A percentile compares a stretch with the other conserved stretches of the same genome.
Conservation (phyloP, 2,329 filamentous ascomycete genomes). For the Calonectria henricotiae region DNA sequence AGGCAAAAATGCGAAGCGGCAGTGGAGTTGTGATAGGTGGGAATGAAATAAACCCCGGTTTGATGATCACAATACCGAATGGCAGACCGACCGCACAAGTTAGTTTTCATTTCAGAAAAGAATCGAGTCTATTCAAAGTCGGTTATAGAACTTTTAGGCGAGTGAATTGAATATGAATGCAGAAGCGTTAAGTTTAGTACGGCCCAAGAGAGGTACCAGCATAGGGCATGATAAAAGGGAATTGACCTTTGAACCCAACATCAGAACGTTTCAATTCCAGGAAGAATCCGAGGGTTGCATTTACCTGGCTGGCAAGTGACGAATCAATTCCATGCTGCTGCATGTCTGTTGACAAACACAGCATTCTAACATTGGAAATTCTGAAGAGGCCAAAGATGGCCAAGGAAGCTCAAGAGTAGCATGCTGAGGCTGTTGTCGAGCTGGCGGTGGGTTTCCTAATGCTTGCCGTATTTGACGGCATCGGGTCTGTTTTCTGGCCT, state of each 20-base stretch:
- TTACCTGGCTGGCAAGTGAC: not conserved
- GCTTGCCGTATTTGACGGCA: not conserved
- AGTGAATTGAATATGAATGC: not conserved
- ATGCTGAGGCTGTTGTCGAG: slow-evolving; percentile 1
- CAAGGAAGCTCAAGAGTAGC: slow-evolving; percentile 1
- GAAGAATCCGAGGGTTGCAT: not conserved
- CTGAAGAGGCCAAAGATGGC: not conserved
- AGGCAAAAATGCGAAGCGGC: no score
- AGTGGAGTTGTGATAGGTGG: no score
- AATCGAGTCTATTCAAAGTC: no score
- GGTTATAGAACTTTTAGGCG: not conserved
- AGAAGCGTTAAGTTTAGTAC: not conserved
- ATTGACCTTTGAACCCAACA: not conserved
- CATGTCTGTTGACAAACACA: not conserved
- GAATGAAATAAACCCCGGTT: no score
- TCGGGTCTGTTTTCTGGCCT: not conserved
- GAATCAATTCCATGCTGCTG: not conserved
- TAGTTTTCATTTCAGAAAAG: no score
- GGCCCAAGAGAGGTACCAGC: not conserved
- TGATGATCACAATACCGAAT: no score
- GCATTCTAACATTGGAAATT: slow-evolving; percentile 1
- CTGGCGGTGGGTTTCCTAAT: slow-evolving; percentile 1
- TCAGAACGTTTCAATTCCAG: not conserved
- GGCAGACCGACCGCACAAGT: no score
- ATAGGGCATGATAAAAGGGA: not conserved